phyloP scores from a whole-genome alignment of 1,139 yeast species.

The Pichia sp. region DNA sequence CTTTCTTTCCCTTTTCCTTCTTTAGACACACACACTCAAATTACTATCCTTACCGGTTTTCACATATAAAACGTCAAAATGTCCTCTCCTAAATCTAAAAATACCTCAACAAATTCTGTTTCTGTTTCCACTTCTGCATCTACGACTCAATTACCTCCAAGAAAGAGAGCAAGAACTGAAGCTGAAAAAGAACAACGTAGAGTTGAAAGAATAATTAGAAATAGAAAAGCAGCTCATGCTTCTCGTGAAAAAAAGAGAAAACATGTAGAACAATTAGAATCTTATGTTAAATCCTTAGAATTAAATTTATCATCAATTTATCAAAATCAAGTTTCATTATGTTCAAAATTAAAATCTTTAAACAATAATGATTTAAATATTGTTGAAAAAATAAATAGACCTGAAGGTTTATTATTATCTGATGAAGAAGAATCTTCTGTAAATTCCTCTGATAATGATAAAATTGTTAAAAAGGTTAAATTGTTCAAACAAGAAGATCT shows the following conservation, averaged over 20 bases:
- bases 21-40: constrained; percentile 17
- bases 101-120: background rate
- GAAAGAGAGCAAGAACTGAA: constrained; percentile 92
- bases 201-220: constrained; percentile 84
- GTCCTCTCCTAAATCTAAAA: constrained; percentile 4
- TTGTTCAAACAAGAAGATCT: too few species aligned
- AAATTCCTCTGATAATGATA: background rate
- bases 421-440: constrained; percentile 7
- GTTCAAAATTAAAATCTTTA: constrained; percentile 17
- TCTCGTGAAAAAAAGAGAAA: constrained; percentile 93
- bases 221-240: constrained; percentile 96
- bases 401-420: constrained; percentile 23
- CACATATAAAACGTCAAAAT: background rate
- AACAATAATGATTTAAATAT: constrained; percentile 12
- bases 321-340: constrained; percentile 23
- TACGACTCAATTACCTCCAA: constrained; percentile 59
- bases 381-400: constrained; percentile 18
- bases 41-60: background rate
- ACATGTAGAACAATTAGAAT: constrained; percentile 82
- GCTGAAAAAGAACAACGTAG: constrained; percentile 97
- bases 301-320: constrained; percentile 21
- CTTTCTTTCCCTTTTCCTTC: constrained; percentile 5
- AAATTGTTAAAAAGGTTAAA: too few species aligned
- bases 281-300: constrained; percentile 49
- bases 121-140: constrained; percentile 2